These are phyloP conservation scores for Microsporum audouinii DNA, from an alignment of 2,329 filamentous ascomycete species.

Conservation along the genomic window DNA sequence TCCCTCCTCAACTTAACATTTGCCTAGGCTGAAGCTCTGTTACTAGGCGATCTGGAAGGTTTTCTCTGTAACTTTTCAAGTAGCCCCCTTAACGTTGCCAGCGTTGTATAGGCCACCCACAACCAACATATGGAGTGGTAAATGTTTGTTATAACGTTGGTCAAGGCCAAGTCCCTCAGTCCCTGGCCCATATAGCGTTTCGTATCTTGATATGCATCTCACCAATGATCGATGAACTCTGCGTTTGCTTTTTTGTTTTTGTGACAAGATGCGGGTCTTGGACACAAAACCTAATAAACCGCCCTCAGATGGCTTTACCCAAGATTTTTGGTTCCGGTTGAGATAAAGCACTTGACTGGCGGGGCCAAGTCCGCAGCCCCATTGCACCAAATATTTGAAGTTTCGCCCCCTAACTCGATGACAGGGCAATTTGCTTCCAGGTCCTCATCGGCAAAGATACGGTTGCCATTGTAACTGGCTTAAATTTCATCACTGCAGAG, in stretches of 20 bases:
- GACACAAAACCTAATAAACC: constrained; percentile 10
- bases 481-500: constrained; percentile 22
- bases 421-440: constrained; percentile 24
- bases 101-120: too few relatives aligned
- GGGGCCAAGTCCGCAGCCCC: constrained; percentile 19
- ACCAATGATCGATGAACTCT: constrained; percentile 19
- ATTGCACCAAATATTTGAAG: constrained; percentile 21
- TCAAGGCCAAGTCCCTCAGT: constrained; percentile 19
- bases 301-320: constrained; percentile 16
- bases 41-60: too few relatives aligned
- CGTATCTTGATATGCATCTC: constrained; percentile 16
- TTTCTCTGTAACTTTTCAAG: too few relatives aligned
- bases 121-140: too few relatives aligned
- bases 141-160: constrained; percentile 6
- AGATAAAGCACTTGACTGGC: constrained; percentile 23
- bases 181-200: constrained; percentile 26
- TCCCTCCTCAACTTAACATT: too few relatives aligned
- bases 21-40: too few relatives aligned
- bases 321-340: constrained; percentile 21
- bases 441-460: constrained; percentile 20
- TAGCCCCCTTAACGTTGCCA: too few relatives aligned
- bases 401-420: constrained; percentile 20
- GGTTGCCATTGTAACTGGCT: constrained; percentile 19
- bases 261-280: background rate
- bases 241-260: constrained; percentile 20